Percentiles rank a stretch among this genome's conserved stretches.
These are phyloP conservation scores for Flaveria sonorensis DNA, from an alignment of 129 eudicot species.

Conservation along the genomic window DNA sequence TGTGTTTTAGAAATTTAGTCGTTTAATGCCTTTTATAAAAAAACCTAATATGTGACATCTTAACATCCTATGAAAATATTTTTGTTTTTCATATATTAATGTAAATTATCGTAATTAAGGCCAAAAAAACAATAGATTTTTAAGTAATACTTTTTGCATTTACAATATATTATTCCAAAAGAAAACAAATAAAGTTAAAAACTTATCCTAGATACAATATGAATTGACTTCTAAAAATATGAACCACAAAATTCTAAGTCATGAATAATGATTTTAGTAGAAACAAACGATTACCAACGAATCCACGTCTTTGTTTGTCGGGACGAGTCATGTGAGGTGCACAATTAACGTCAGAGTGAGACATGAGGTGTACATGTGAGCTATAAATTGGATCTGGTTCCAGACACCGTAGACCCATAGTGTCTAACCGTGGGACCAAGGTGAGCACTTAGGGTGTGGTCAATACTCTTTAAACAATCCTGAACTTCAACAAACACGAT, in stretches of 20 bases:
- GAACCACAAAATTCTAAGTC: slow-evolving; percentile 32
- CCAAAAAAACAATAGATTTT: not conserved
- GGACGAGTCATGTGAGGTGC: slow-evolving; percentile 38
- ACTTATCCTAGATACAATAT: slow-evolving; percentile 10
- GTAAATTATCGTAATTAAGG: not conserved
- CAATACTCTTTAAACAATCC: not conserved
- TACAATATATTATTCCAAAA: not conserved
- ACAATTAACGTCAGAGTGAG: slow-evolving; percentile 25
- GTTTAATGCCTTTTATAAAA: slow-evolving; percentile 3
- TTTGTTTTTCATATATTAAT: not conserved
- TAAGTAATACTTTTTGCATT: not conserved
- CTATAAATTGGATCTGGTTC: slow-evolving; percentile 32
- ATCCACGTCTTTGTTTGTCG: slow-evolving; percentile 39
- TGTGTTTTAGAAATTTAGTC: not conserved
- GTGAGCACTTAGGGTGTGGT: slow-evolving; percentile 1
- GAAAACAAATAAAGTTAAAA: not conserved
- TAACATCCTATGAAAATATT: not conserved
- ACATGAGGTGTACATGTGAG: slow-evolving; percentile 37
- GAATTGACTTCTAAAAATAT: slow-evolving; percentile 4
- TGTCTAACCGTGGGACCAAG: slow-evolving; percentile 41
- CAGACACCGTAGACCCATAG: slow-evolving; percentile 32
- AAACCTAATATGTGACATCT: not conserved
- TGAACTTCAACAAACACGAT: not conserved
- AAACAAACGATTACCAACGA: slow-evolving; percentile 39
- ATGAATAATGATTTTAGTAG: slow-evolving; percentile 13